phyloP scores from a whole-genome alignment of 2,329 filamentous ascomycete species.

The Fusarium kyushuense region DNA sequence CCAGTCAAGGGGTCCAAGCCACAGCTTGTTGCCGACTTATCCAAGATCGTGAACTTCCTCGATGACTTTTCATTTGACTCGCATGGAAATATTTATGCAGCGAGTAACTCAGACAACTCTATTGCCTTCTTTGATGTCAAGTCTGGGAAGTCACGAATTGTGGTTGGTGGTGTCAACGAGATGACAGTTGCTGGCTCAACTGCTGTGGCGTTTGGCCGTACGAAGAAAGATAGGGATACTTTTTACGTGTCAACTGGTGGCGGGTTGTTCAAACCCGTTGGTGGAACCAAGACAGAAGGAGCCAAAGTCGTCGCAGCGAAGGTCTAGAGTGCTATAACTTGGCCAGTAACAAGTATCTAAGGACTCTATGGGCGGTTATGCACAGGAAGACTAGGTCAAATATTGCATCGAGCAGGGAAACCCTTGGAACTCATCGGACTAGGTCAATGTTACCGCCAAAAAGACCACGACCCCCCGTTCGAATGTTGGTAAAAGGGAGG shows the following conservation, averaged over 20 bases:
- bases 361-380: fast-evolving
- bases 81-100: constrained; percentile 36
- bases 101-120: constrained; percentile 42
- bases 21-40: constrained; percentile 38
- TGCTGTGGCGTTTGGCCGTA: constrained; percentile 34
- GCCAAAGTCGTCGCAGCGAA: constrained; percentile 39
- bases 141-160: constrained; percentile 26
- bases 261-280: constrained; percentile 31
- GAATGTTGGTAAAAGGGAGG: neutral
- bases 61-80: constrained; percentile 43
- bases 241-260: constrained; percentile 37
- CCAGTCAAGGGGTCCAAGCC: constrained; percentile 32
- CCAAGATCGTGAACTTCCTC: constrained; percentile 17
- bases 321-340: neutral
- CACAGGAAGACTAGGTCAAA: neutral
- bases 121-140: constrained; percentile 32
- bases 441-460: constrained; percentile 16
- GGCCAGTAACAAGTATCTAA: neutral
- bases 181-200: constrained; percentile 44
- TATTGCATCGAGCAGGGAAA: constrained; percentile 2
- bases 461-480: neutral
- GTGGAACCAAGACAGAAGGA: constrained; percentile 34
- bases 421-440: neutral
- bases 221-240: constrained; percentile 14
- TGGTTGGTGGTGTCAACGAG: constrained; percentile 19